phyloP scores from a whole-genome alignment of 116 monocot genomes.

The Thalassia testudinum region DNA sequence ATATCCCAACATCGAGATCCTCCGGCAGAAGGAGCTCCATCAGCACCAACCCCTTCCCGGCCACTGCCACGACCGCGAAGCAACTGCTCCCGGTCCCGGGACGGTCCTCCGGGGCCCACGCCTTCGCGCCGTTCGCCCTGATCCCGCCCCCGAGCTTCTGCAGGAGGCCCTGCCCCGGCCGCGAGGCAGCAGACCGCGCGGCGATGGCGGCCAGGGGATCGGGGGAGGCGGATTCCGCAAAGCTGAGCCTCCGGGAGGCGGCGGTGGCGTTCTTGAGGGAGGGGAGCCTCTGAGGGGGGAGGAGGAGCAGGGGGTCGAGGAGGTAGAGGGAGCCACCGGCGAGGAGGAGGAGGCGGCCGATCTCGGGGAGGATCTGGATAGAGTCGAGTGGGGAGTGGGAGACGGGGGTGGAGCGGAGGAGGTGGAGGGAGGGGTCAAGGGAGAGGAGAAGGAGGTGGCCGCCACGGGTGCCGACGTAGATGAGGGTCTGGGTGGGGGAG shows the following conservation, averaged over 20 bases:
- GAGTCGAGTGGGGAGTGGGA: slow-evolving; percentile 32
- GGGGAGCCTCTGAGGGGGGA: slow-evolving; percentile 27
- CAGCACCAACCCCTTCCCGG: slow-evolving; percentile 37
- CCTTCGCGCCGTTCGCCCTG: slow-evolving; percentile 26
- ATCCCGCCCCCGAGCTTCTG: slow-evolving; percentile 32
- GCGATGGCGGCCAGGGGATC: slow-evolving; percentile 23
- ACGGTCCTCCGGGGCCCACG: slow-evolving; percentile 11
- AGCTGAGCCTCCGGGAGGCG: slow-evolving; percentile 28
- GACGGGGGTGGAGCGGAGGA: slow-evolving; percentile 31
- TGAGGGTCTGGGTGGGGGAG: slow-evolving; percentile 18
- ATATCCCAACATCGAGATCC: slow-evolving; percentile 19
- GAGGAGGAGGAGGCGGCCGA: slow-evolving; percentile 36
- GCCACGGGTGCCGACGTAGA: slow-evolving; percentile 51
- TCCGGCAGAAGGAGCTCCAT: slow-evolving; percentile 29
- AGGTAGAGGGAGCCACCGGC: slow-evolving; percentile 54
- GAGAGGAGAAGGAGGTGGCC: slow-evolving; percentile 56
- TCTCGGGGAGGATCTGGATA: slow-evolving; percentile 38
- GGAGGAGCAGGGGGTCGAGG: slow-evolving; percentile 32
- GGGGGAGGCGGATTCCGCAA: slow-evolving; percentile 10
- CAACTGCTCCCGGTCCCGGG: slow-evolving; percentile 22
- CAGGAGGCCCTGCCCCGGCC: slow-evolving; percentile 25
- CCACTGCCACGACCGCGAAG: slow-evolving; percentile 29
- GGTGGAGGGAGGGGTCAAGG: neutral
- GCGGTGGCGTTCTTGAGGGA: slow-evolving; percentile 37
- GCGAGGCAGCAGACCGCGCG: slow-evolving; percentile 17